Evolutionary conservation across 345 rosid species (phyloP).

Genomic region (Hirschfeldia incana): DNA sequence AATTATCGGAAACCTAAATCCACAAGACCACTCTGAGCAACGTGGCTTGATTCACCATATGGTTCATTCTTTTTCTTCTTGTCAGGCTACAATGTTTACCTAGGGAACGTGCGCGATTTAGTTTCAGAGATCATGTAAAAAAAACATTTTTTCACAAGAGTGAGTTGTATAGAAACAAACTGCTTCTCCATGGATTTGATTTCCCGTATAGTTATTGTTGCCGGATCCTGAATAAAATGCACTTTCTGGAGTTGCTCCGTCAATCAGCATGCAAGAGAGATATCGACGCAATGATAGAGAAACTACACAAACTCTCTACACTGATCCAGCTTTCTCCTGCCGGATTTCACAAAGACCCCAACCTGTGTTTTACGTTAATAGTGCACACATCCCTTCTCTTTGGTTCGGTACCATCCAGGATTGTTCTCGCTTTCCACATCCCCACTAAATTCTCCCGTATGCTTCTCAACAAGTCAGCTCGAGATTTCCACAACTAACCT

Average conservation of each 20-base stretch:
- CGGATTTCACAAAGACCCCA: slow-evolving; percentile 83
- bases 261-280: slow-evolving; percentile 91
- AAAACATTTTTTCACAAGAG: too few relatives aligned
- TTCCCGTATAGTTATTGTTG: background rate
- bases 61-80: too few relatives aligned
- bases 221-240: slow-evolving; percentile 29
- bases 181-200: too few relatives aligned
- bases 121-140: too few relatives aligned
- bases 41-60: too few relatives aligned
- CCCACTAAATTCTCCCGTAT: slow-evolving; percentile 89
- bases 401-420: slow-evolving; percentile 50
- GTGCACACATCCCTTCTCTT: slow-evolving; percentile 53
- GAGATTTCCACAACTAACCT: slow-evolving; percentile 90
- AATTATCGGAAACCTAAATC: too few relatives aligned
- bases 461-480: slow-evolving; percentile 85
- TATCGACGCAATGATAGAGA: slow-evolving; percentile 85
- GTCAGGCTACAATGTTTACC: too few relatives aligned
- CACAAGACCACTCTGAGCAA: too few relatives aligned
- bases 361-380: slow-evolving; percentile 47
- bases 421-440: slow-evolving; percentile 77
- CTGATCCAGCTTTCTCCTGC: slow-evolving; percentile 82
- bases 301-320: slow-evolving; percentile 79
- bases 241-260: slow-evolving; percentile 91
- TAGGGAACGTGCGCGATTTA: too few relatives aligned
- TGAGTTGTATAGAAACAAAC: too few relatives aligned